A percentile compares a stretch with the other conserved stretches of the same genome.
phyloP scores from a whole-genome alignment of 352 stramenopile genomes.

The Globisporangium parvum region DNA sequence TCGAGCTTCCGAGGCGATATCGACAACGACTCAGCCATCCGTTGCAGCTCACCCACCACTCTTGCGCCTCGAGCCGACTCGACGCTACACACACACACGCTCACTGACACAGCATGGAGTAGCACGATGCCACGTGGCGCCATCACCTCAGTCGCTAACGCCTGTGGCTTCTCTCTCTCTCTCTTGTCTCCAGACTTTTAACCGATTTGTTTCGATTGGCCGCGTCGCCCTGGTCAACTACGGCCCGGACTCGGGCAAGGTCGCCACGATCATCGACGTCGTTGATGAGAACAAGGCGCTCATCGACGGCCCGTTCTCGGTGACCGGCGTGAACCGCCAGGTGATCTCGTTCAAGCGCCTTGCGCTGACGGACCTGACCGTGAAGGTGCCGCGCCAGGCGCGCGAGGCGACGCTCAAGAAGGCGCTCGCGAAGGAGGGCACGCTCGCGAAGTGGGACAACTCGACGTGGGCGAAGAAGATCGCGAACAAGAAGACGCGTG shows the following conservation, averaged over 20 bases:
- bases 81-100: not conserved
- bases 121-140: not conserved
- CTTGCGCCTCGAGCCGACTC: too few species aligned
- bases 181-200: conserved; percentile 88
- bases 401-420: conserved; percentile 94
- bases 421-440: conserved; percentile 79
- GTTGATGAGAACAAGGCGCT: conserved; percentile 98
- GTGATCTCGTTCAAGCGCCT: conserved; percentile 98
- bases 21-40: too few species aligned
- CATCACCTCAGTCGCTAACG: not conserved
- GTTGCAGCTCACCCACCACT: too few species aligned
- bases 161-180: not conserved
- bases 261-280: conserved; percentile 99
- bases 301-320: conserved; percentile 94
- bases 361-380: conserved; percentile 95
- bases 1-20: too few species aligned
- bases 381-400: conserved; percentile 94
- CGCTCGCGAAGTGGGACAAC: conserved; percentile 93
- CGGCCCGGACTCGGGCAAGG: conserved; percentile 95
- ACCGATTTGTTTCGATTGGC: conserved; percentile 98
- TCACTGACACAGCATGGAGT: not conserved
- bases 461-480: conserved; percentile 98
- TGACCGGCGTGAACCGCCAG: conserved; percentile 96
- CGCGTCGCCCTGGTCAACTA: conserved; percentile 99
- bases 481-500: conserved; percentile 93